phyloP scores from a whole-genome alignment of 2,329 filamentous ascomycete species.

The Pleoardoris graminearum region DNA sequence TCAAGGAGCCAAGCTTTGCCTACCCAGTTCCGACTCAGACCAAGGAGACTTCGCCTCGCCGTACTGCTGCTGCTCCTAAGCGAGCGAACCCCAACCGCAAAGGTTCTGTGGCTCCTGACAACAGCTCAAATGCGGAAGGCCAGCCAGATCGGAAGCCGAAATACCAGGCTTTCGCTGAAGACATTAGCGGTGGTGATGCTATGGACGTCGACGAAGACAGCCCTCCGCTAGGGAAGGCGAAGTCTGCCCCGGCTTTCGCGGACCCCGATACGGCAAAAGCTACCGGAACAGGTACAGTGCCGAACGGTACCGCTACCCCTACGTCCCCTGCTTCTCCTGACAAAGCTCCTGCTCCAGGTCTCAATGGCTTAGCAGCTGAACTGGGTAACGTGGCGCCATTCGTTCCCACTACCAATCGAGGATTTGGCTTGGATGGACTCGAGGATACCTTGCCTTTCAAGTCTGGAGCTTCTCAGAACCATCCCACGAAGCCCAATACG shows the following conservation, averaged over 20 bases:
- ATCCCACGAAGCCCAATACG: constrained; percentile 47
- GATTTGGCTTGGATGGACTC: constrained; percentile 59
- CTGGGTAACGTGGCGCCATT: constrained; percentile 57
- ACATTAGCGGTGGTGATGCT: constrained; percentile 42
- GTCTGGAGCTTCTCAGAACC: constrained; percentile 54
- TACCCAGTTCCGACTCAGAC: constrained; percentile 24
- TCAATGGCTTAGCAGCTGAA: constrained; percentile 55
- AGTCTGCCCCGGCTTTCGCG: constrained; percentile 12
- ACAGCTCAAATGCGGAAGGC: constrained; percentile 32
- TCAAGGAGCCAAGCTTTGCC: constrained; percentile 50
- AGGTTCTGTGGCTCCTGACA: constrained; percentile 35
- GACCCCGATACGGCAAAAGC: constrained; percentile 8
- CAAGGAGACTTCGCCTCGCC: constrained; percentile 39
- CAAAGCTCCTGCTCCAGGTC: constrained; percentile 22
- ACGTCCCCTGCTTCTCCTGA: constrained; percentile 20
- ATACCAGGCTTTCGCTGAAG: constrained; percentile 39
- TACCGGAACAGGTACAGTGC: constrained; percentile 10
- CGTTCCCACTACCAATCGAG: constrained; percentile 48
- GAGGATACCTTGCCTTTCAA: constrained; percentile 60
- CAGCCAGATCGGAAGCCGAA: constrained; percentile 32
- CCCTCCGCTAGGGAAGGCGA: constrained; percentile 23
- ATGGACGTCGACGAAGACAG: constrained; percentile 54
- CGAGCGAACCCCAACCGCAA: constrained; percentile 36
- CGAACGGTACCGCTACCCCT: constrained; percentile 23
- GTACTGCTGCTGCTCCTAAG: constrained; percentile 31